These are phyloP conservation scores for Nannochloris sp. DNA, from an alignment of 139 green algal genomes.

Conservation along the genomic window DNA sequence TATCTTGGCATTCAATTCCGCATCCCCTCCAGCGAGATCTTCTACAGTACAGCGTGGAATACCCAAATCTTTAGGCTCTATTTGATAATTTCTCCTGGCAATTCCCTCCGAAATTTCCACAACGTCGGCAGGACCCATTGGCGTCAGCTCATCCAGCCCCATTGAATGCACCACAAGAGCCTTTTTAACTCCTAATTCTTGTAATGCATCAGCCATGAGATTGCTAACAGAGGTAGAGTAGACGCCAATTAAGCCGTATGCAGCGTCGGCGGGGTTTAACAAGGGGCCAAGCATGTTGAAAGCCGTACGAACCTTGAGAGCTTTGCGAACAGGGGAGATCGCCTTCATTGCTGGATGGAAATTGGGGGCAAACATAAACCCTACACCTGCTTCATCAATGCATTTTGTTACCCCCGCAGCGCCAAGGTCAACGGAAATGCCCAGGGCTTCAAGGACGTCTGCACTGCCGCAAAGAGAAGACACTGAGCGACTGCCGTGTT, in stretches of 20 bases:
- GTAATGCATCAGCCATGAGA: conserved; percentile 79
- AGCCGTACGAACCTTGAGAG: conserved; percentile 59
- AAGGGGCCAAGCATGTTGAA: conserved; percentile 97
- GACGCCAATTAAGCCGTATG: conserved; percentile 87
- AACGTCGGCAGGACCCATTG: conserved; percentile 83
- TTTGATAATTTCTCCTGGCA: conserved; percentile 34
- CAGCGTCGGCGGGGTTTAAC: conserved; percentile 85
- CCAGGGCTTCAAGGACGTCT: conserved; percentile 90
- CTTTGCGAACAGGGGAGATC: conserved; percentile 12
- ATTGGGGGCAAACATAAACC: conserved; percentile 95
- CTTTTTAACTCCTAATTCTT: conserved; percentile 71
- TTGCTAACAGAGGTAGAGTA: conserved; percentile 65
- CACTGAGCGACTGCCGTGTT: conserved; percentile 93
- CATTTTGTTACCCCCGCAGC: conserved; percentile 69
- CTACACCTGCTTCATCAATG: conserved; percentile 77
- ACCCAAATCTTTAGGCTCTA: conserved; percentile 78
- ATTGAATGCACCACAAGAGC: conserved; percentile 92
- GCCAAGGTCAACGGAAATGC: conserved; percentile 85
- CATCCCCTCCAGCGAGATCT: conserved; percentile 88
- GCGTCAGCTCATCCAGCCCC: conserved; percentile 97
- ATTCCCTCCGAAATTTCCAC: conserved; percentile 67
- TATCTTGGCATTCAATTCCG: conserved; percentile 79
- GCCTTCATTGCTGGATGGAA: conserved; percentile 75
- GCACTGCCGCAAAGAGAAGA: conserved; percentile 88
- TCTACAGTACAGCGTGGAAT: conserved; percentile 83